Evolutionary conservation across 2,329 filamentous ascomycete genomes (phyloP), one percentile per base, ranked within the genome.

Genomic region (Calonectria pteridis): DNA sequence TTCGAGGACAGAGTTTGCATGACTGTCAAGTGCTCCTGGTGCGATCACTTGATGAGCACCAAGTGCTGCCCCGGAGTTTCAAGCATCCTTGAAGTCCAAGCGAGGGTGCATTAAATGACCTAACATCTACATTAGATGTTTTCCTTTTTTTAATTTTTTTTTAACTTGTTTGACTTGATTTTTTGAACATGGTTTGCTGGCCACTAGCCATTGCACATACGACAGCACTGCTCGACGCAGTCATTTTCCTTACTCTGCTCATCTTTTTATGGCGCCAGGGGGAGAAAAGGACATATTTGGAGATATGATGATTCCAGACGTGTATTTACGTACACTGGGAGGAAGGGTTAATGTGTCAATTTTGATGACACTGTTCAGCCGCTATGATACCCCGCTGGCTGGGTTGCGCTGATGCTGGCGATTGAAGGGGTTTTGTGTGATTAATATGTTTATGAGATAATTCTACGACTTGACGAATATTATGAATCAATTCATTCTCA

Each of bases 1-100:
- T 90, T 91, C 53, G 87, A 87, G 51, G 90, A 90, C 1, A 85
- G 88, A 9, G 87, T 92, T 55, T 91, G 88, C 11, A 92, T 91
- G 76, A 90, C 88, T 79, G 90, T 93, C 31, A 90, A 89, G 76
- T 94, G 93, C 81, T 92, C 92, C 11, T 94, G 93, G 93, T 95
- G 93, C 81, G 86, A 87, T 53, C 93, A 95, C 84, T 89, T 89
- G 64, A 94, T 95, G 93, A 92, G 87, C 76, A 92, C 89, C 18
- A 85, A 84, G 72, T 95, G 93, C 83, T 95, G 93, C 81, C 89
- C 92, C 14, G 93, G 92, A 10, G 93, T 93, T 84, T 90, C 91
- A 14, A 91, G 93, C 1, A 87, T 93, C 55, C 89, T 95, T 5
- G 90, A 92, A 74, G 84, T 94, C 78, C 90, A 90, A 79, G 92